A percentile compares a stretch with the other conserved stretches of the same genome.
Evolutionary conservation across 768 basidiomycete genomes (phyloP).

Genomic region (Tylopilus intermedius): DNA sequence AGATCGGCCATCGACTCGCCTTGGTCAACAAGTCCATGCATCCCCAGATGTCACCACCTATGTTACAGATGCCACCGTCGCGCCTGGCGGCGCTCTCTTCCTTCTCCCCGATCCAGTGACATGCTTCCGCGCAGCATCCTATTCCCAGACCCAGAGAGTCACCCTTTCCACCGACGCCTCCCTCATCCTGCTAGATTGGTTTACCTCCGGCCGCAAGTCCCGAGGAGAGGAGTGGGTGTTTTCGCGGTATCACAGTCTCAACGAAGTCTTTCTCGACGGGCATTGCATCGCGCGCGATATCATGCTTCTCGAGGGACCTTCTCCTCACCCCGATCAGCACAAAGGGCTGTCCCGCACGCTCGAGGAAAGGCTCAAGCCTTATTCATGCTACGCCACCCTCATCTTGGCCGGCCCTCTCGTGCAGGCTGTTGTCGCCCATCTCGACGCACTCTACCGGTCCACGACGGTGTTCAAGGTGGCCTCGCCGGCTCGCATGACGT

Average conservation of each 20-base stretch:
- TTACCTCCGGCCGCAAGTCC: constrained; percentile 81
- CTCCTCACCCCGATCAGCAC: not conserved
- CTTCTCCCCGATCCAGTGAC: constrained; percentile 91
- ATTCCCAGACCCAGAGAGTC: constrained; percentile 82
- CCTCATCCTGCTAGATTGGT: constrained; percentile 80
- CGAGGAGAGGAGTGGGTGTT: constrained; percentile 90
- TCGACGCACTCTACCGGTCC: constrained; percentile 46
- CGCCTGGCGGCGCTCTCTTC: constrained; percentile 54
- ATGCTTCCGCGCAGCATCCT: constrained; percentile 80
- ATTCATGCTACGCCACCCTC: constrained; percentile 86
- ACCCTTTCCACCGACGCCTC: constrained; percentile 56
- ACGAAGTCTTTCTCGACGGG: constrained; percentile 71
- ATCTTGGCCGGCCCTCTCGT: constrained; percentile 72
- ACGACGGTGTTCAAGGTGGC: constrained; percentile 58
- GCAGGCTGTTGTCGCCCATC: constrained; percentile 39
- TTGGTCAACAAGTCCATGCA: constrained; percentile 10
- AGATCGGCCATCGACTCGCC: constrained; percentile 47
- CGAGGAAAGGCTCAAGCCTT: constrained; percentile 63
- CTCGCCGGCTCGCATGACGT: constrained; percentile 60
- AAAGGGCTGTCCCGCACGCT: constrained; percentile 44
- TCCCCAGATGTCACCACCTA: constrained; percentile 48
- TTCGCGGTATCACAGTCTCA: constrained; percentile 75
- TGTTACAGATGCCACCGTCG: constrained; percentile 53
- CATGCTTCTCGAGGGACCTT: constrained; percentile 61
- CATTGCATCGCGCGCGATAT: constrained; percentile 71